These are phyloP conservation scores for Reticulascus tulasneorum DNA, from an alignment of 2,329 filamentous ascomycete species.

Conservation along the genomic window DNA sequence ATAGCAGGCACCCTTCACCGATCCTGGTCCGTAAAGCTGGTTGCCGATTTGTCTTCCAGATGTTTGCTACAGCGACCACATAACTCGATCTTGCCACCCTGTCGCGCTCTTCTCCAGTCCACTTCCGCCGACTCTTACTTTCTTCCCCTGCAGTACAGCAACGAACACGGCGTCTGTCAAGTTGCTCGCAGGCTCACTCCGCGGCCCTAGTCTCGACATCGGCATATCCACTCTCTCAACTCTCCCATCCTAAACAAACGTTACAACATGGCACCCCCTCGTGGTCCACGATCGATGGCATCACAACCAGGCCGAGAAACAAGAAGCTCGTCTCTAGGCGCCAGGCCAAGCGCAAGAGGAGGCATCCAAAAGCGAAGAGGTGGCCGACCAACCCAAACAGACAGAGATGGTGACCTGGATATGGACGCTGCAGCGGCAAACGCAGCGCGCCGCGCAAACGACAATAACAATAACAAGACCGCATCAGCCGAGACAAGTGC, in stretches of 20 bases:
- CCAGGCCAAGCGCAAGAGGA: conserved; percentile 32
- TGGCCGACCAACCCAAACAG: conserved; percentile 31
- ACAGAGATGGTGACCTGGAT: conserved; percentile 57
- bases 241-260: not conserved
- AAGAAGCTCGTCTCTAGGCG: conserved; percentile 22
- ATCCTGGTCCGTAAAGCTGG: no score
- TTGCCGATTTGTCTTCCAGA: no score
- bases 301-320: conserved; percentile 25
- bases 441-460: conserved; percentile 26
- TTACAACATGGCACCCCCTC: conserved; percentile 14
- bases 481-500: conserved; percentile 20
- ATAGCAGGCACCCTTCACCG: no score
- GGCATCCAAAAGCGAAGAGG: conserved; percentile 50
- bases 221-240: no score
- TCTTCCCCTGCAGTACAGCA: no score
- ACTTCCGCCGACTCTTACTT: no score
- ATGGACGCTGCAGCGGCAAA: conserved; percentile 39
- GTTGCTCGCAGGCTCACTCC: no score
- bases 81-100: no score
- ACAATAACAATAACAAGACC: conserved; percentile 26
- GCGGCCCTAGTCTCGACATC: no score
- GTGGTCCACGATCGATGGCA: conserved; percentile 12
- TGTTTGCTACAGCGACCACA: no score
- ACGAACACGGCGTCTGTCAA: no score
- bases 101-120: no score